Evolutionary conservation across 1,284 basidiomycete genomes (phyloP), one percentile per base, ranked within the genome.

Genomic region (Pseudomicrostroma phylloplanum): DNA sequence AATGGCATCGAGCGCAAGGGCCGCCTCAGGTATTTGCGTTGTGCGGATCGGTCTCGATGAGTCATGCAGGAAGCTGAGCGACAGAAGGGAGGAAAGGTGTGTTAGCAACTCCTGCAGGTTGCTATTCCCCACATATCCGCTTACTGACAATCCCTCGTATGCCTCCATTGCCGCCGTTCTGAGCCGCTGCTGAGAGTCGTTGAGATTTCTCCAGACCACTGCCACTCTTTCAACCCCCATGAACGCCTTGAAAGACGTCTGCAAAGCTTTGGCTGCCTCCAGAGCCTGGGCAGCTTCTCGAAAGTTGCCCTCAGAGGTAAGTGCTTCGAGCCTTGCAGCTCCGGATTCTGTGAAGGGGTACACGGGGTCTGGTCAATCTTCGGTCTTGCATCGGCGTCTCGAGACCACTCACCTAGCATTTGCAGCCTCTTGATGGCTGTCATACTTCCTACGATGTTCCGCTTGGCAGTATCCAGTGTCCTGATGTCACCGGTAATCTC

Each of bases 401-500:
- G 8, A 6, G 30, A 60, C 15, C 13, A 81, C 85, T 48, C 72
- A 93, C 92, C 89, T 19, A 98, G 84, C 91, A 96, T 96, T 78
- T 92, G 91, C 72, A 97, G 84, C 53, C 92, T 82, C 80, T 92
- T 93, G 67, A 97, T 81, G 1, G 88, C 89, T 4, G 90, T 93
- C 86, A 98, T 92, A 72, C 90, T 91, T 25, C 86, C 82, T 23
- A 72, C 69, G 9, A 79, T 84, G 76, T 98, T 97, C 81, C 88
- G 88, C 84, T 99, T 98, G 39, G 92, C 93, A 40, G 90, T 83
- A 78, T 98, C 96, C 40, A 99, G 84, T 6, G 89, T 86, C 78
- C 96, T 92, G 61, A 99, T 97, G 79, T 99, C 96, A 69, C 91
- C 88, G 6, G 96, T 99, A 71, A 98, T 96, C 66, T 91, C 87